Base-by-base conservation (phyloP, 1,139 yeast genomes). In the Pichia sp. region DNA sequence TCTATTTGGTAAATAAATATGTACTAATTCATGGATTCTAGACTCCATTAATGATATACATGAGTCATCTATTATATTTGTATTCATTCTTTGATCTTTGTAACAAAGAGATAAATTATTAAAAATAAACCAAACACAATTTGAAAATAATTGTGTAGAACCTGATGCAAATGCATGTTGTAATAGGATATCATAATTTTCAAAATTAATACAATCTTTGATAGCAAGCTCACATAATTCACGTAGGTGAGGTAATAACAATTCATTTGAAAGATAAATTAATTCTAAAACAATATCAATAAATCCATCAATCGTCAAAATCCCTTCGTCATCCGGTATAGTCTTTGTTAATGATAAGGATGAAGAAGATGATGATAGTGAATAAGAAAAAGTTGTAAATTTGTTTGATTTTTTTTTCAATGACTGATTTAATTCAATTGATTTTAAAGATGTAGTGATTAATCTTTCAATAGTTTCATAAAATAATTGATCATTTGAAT, bases 121-220 rank as follows among this genome's bases (percentile, higher is more conserved):
- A 53, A 75, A 79, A 16, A 87, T 70, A 52, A 75, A 85, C 80
- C 87, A 80, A 35, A 82, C 66, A 56, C 95, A 78, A 44, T 76
- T 73, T 43, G 71, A 68, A 49, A 78, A 70, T 30, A 89, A 60
- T 53, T 80, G 78, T 8, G 64, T 59, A 2, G 87, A 85, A 12
- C 71, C 64, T 45, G 74, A 66, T 32, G 64, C 56, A 36, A 71
- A 72, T 0, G 94, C 73, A 56, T 80, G 80, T 9, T 71, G 66
- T 29, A 85, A 58, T 16, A 87, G 58, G 3, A 71, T 53, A 33
- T 79, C 65, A 1, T 82, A 87, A 53, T 83, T 85, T 16, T 82
- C 85, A 16, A 78, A 66, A 11, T 65, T 67, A 10, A 87, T 74
- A 50, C 80, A 74, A 46, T 78, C 82, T 40, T 76, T 69, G 8